Percentiles rank a stretch among this genome's conserved stretches.
phyloP scores from a whole-genome alignment of 768 basidiomycete genomes.

The Phaeotremella fagi region DNA sequence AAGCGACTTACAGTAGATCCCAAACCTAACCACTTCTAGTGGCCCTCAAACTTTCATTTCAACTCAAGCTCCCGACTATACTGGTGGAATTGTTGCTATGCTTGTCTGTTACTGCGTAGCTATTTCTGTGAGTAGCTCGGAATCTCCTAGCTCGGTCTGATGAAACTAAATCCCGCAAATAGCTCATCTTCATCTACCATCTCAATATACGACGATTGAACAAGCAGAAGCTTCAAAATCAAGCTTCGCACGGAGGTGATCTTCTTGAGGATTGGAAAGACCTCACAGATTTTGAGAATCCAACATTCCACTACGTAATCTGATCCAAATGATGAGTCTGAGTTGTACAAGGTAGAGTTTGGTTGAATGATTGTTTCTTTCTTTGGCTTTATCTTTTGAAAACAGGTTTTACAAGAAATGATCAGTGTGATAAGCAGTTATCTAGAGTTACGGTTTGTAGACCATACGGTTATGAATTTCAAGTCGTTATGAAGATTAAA shows the following conservation, averaged over 20 bases:
- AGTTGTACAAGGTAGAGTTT: no score
- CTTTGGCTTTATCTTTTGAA: no score
- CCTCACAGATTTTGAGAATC: constrained; percentile 10
- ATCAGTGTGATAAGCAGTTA: no score
- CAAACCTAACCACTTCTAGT: constrained; percentile 6
- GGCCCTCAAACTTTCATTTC: constrained; percentile 33
- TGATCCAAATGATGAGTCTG: no score
- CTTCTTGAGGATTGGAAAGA: constrained; percentile 1
- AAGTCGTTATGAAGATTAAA: no score
- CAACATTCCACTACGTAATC: constrained; percentile 2
- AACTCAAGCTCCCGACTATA: constrained; percentile 21
- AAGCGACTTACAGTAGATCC: background rate
- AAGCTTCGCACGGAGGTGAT: background rate
- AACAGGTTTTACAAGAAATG: no score
- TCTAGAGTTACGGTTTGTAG: no score
- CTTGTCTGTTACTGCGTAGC: constrained; percentile 13
- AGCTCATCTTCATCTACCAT: constrained; percentile 3
- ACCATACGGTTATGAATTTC: no score
- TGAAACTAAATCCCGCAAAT: background rate
- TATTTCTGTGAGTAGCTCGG: background rate
- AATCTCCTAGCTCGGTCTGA: background rate
- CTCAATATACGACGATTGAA: constrained; percentile 8
- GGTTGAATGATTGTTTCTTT: no score
- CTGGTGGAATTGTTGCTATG: constrained; percentile 23
- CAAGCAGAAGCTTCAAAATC: constrained; percentile 12